Percentiles rank a stretch among this genome's conserved stretches.
Conservation (phyloP, 768 basidiomycete genomes). For the Strobilomyces echinocephalus region DNA sequence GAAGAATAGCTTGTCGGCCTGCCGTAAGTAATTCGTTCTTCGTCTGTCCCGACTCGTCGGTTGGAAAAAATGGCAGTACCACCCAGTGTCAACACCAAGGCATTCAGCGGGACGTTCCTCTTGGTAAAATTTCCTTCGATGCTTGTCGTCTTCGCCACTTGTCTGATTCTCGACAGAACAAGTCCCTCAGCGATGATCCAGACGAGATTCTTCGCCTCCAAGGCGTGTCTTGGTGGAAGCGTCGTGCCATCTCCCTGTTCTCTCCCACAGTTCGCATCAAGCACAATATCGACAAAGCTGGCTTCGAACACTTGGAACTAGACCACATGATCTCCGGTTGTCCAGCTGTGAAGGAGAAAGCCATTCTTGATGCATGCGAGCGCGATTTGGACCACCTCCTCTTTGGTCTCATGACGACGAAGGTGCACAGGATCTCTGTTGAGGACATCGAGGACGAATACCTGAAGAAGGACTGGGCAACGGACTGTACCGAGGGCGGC, state of each 20-base stretch:
- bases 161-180: slow-evolving; percentile 47
- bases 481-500: neutral
- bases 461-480: neutral
- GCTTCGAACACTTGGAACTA: slow-evolving; percentile 62
- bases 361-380: slow-evolving; percentile 51
- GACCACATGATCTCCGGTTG: slow-evolving; percentile 58
- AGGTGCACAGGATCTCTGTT: neutral
- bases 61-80: slow-evolving; percentile 57
- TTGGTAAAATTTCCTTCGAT: slow-evolving; percentile 42
- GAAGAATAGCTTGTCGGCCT: no score
- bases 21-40: no score
- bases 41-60: no score
- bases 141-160: neutral
- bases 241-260: slow-evolving; percentile 53
- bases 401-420: slow-evolving; percentile 48
- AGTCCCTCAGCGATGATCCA: slow-evolving; percentile 52
- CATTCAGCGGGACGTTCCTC: slow-evolving; percentile 56
- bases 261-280: slow-evolving; percentile 58
- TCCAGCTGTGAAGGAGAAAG: slow-evolving; percentile 45
- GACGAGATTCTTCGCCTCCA: slow-evolving; percentile 66
- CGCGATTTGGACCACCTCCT: slow-evolving; percentile 48
- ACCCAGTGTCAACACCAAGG: slow-evolving; percentile 49
- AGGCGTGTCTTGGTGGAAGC: slow-evolving; percentile 68
- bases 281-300: slow-evolving; percentile 52
- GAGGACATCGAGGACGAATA: neutral